A percentile compares a stretch with the other conserved stretches of the same genome.
Evolutionary conservation across 768 basidiomycete genomes (phyloP).

Genomic region (Boletus eberwhitei): DNA sequence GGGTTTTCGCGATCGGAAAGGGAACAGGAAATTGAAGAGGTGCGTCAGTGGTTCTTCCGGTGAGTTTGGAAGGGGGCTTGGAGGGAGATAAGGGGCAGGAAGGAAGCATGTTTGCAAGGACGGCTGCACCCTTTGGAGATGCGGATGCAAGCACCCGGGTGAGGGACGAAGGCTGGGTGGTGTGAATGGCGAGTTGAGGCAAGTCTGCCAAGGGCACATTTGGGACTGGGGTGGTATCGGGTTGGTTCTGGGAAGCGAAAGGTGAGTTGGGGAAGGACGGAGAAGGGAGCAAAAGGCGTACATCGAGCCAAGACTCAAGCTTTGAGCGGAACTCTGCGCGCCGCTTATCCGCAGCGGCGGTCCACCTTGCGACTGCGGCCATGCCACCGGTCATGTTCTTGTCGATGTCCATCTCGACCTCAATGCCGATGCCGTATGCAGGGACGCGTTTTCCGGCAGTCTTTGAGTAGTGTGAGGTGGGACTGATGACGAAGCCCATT

Average conservation of each 20-base stretch:
- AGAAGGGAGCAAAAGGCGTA: conserved; percentile 23
- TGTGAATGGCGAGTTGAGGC: conserved; percentile 48
- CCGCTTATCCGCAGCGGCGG: conserved; percentile 61
- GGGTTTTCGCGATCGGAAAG: conserved; percentile 44
- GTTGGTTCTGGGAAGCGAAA: conserved; percentile 46
- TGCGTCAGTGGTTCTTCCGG: conserved; percentile 19
- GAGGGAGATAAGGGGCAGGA: conserved; percentile 36
- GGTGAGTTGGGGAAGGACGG: conserved; percentile 6
- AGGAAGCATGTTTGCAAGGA: conserved; percentile 31
- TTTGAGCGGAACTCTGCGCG: conserved; percentile 56
- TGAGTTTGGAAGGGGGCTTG: conserved; percentile 38
- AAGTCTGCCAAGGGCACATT: conserved; percentile 62
- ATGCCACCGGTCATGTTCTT: conserved; percentile 80
- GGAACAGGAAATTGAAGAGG: conserved; percentile 30
- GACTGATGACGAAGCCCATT: conserved; percentile 74
- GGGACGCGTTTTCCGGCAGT: conserved; percentile 62
- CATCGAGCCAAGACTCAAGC: conserved; percentile 63
- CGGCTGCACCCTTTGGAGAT: conserved; percentile 56
- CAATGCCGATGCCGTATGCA: conserved; percentile 82
- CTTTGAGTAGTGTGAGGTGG: conserved; percentile 72
- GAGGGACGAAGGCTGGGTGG: conserved; percentile 59
- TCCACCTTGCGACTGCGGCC: conserved; percentile 88
- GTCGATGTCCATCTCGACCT: conserved; percentile 83
- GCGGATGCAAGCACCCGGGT: conserved; percentile 70
- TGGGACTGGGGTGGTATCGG: conserved; percentile 42